Percentiles rank a stretch among this genome's conserved stretches.
These are phyloP conservation scores for Coemansia sp. DNA, from an alignment of 192 early-diverging fungal genomes.

Conservation along the genomic window DNA sequence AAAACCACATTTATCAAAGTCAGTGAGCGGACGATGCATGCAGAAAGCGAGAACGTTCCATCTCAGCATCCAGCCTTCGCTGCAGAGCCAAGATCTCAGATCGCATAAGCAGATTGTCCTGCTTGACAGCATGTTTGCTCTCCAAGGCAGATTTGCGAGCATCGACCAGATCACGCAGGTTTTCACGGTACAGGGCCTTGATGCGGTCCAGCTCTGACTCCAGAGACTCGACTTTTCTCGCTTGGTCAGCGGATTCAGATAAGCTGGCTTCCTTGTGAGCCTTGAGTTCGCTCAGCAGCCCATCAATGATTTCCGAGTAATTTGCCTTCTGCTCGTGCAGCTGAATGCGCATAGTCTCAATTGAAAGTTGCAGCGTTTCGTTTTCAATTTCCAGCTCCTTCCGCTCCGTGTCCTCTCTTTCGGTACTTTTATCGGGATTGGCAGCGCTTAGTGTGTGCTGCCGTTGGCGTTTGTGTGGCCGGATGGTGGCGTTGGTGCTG, in stretches of 20 bases:
- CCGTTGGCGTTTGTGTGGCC: slow-evolving; percentile 40
- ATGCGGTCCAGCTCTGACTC: slow-evolving; percentile 42
- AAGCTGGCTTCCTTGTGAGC: slow-evolving; percentile 23
- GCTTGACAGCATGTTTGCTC: slow-evolving; percentile 49
- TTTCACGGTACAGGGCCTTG: slow-evolving; percentile 47
- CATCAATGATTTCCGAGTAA: slow-evolving; percentile 48
- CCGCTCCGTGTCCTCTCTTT: slow-evolving; percentile 19
- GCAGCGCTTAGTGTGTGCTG: slow-evolving; percentile 3
- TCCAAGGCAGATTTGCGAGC: slow-evolving; percentile 40
- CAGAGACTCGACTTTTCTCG: slow-evolving; percentile 30
- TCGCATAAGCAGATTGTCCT: slow-evolving; percentile 48
- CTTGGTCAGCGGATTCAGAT: slow-evolving; percentile 19
- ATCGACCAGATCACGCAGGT: slow-evolving; percentile 45
- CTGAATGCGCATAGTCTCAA: slow-evolving; percentile 55
- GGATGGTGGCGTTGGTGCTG: slow-evolving; percentile 16
- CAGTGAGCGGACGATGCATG: slow-evolving; percentile 13
- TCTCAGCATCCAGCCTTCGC: slow-evolving; percentile 50
- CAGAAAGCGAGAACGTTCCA: slow-evolving; percentile 46
- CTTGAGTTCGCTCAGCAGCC: slow-evolving; percentile 37
- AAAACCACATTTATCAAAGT: too few relatives aligned
- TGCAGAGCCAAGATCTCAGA: slow-evolving; percentile 51
- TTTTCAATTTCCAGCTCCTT: slow-evolving; percentile 50
- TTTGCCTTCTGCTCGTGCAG: slow-evolving; percentile 50
- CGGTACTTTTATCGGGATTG: slow-evolving; percentile 5
- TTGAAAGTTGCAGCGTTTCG: slow-evolving; percentile 42